Evolutionary conservation across 768 basidiomycete genomes (phyloP).

Genomic region (Trametes cingulata): DNA sequence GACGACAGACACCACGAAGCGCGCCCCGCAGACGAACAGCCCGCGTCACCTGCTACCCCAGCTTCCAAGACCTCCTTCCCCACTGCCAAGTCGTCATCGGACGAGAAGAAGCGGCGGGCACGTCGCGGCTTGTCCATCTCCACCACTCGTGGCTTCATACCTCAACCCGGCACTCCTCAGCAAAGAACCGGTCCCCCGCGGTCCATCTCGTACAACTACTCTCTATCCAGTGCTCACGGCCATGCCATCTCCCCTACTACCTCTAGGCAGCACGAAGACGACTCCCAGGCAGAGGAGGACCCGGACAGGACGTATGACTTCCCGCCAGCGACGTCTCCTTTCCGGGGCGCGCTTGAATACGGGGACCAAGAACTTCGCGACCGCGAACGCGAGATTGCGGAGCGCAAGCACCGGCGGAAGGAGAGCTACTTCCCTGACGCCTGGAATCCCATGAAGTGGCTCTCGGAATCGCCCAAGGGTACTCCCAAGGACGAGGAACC

Average conservation of each 20-base stretch:
- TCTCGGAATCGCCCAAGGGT: constrained; percentile 23
- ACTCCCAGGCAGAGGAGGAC: constrained; percentile 38
- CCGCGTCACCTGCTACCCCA: background rate
- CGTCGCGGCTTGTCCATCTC: constrained; percentile 17
- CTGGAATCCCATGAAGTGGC: constrained; percentile 58
- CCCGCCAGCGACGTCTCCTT: constrained; percentile 42
- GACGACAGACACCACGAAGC: background rate
- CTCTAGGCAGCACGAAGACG: constrained; percentile 27
- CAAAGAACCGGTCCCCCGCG: constrained; percentile 73
- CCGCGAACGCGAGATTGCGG: constrained; percentile 41
- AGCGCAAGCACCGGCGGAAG: constrained; percentile 57
- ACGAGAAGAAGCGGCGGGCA: constrained; percentile 5
- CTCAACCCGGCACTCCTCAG: constrained; percentile 49
- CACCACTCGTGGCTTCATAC: background rate
- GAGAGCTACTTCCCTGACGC: constrained; percentile 49
- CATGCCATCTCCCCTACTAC: constrained; percentile 18
- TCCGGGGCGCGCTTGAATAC: constrained; percentile 65
- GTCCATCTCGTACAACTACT: constrained; percentile 67
- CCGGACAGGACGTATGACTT: constrained; percentile 38
- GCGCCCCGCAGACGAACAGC: background rate
- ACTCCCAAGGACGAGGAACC: constrained; percentile 18
- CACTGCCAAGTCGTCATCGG: background rate
- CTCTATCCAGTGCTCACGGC: constrained; percentile 46
- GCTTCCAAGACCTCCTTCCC: constrained; percentile 2
- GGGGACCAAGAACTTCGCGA: constrained; percentile 37